Evolutionary conservation across 2,329 filamentous ascomycete genomes (phyloP).

Genomic region (Orbilia quercus): DNA sequence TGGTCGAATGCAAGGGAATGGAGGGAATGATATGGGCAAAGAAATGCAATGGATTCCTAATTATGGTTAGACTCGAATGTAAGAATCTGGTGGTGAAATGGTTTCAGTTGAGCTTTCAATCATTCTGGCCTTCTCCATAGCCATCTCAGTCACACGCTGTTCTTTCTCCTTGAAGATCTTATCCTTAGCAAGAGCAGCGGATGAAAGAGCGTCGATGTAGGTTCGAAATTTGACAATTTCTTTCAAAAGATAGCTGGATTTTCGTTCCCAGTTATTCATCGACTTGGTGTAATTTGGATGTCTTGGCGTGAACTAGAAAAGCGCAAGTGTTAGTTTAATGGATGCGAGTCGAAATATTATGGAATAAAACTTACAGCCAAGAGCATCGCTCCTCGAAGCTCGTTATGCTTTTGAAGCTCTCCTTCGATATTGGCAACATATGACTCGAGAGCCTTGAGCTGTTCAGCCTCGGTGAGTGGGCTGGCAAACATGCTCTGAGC

Average conservation of each 20-base stretch:
- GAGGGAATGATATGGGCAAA: slow-evolving; percentile 6
- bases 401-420: slow-evolving; percentile 87
- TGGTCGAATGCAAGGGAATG: neutral
- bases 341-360: slow-evolving; percentile 16
- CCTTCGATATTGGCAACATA: slow-evolving; percentile 89
- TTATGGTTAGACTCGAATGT: slow-evolving; percentile 10
- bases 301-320: slow-evolving; percentile 77
- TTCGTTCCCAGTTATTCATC: slow-evolving; percentile 97
- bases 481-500: slow-evolving; percentile 90
- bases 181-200: slow-evolving; percentile 75
- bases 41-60: too few species aligned
- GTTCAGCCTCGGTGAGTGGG: slow-evolving; percentile 80
- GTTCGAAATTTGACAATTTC: slow-evolving; percentile 98
- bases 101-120: slow-evolving; percentile 16
- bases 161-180: slow-evolving; percentile 73
- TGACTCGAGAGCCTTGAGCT: slow-evolving; percentile 76
- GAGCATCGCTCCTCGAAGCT: slow-evolving; percentile 85
- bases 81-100: slow-evolving; percentile 30
- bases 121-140: slow-evolving; percentile 19
- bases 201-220: slow-evolving; percentile 85
- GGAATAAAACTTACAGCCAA: slow-evolving; percentile 69
- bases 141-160: slow-evolving; percentile 35
- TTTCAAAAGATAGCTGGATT: slow-evolving; percentile 87
- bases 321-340: slow-evolving; percentile 59
- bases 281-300: slow-evolving; percentile 83